phyloP scores from a whole-genome alignment of 2,329 filamentous ascomycete species.

The Verticillium klebahnii region DNA sequence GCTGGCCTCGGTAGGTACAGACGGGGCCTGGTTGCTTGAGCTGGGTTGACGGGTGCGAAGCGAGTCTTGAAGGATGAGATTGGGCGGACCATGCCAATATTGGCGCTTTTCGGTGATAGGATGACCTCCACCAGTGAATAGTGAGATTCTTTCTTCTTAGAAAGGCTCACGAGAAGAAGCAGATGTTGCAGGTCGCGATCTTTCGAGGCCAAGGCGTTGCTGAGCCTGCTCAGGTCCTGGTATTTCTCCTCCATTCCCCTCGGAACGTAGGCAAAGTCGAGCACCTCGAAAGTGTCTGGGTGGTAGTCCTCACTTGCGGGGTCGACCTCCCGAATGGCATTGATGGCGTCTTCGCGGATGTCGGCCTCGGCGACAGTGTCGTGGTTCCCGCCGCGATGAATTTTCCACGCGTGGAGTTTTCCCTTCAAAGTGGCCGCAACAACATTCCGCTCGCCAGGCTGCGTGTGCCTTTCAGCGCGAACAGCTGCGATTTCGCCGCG shows the following conservation, averaged over 20 bases:
- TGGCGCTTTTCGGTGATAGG: conserved; percentile 46
- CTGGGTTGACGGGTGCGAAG: conserved; percentile 33
- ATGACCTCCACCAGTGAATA: conserved; percentile 73
- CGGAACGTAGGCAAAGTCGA: conserved; percentile 74
- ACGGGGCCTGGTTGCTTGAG: conserved; percentile 47
- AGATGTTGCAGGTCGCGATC: conserved; percentile 53
- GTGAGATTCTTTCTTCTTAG: conserved; percentile 47
- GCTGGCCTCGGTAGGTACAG: conserved; percentile 75
- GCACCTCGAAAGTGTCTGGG: conserved; percentile 61
- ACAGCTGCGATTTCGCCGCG: conserved; percentile 79
- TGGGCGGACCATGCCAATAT: conserved; percentile 63
- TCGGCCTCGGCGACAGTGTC: conserved; percentile 70
- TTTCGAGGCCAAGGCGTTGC: conserved; percentile 43
- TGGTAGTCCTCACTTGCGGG: conserved; percentile 43
- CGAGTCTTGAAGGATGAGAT: conserved; percentile 61
- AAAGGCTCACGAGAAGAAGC: conserved; percentile 56
- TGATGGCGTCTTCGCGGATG: conserved; percentile 58
- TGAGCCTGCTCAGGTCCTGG: conserved; percentile 44
- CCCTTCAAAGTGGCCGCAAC: conserved; percentile 75
- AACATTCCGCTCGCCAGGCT: conserved; percentile 79
- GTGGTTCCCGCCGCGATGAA: conserved; percentile 83
- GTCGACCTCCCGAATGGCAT: conserved; percentile 54
- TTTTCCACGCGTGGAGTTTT: conserved; percentile 77
- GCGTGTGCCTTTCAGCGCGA: conserved; percentile 64
- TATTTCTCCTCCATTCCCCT: conserved; percentile 47